phyloP scores from a whole-genome alignment of 1,284 basidiomycete genomes.

The Apiotrichum brassicae region DNA sequence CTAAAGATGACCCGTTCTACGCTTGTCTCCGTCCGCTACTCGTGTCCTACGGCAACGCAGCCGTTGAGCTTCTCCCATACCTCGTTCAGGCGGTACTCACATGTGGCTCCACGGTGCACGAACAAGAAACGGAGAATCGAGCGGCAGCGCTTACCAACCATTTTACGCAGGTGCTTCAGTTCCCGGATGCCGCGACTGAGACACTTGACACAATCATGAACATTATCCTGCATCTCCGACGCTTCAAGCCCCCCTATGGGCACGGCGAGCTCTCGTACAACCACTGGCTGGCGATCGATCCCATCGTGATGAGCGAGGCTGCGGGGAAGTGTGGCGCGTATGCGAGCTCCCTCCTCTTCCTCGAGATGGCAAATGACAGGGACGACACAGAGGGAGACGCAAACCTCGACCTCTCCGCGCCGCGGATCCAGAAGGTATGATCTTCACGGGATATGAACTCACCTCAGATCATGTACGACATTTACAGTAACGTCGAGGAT shows the following conservation, averaged over 20 bases:
- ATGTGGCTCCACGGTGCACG: conserved; percentile 13
- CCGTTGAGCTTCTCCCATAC: conserved; percentile 61
- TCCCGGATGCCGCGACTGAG: conserved; percentile 13
- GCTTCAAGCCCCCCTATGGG: conserved; percentile 52
- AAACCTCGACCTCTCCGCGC: conserved; percentile 13
- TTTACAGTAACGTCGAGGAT: conserved; percentile 92
- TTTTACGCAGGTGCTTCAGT: conserved; percentile 50
- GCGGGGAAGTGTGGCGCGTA: conserved; percentile 75
- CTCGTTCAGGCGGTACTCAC: conserved; percentile 65
- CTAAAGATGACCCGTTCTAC: conserved; percentile 58
- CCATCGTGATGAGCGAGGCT: conserved; percentile 61
- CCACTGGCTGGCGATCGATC: conserved; percentile 77
- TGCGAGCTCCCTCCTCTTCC: conserved; percentile 80
- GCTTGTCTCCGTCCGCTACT: conserved; percentile 61
- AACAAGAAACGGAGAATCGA: neutral
- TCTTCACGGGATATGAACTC: neutral
- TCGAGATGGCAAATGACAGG: conserved; percentile 68
- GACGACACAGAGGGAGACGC: conserved; percentile 13
- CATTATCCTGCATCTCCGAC: conserved; percentile 72
- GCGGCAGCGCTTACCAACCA: conserved; percentile 54
- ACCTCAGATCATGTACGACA: conserved; percentile 66
- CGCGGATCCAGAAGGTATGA: conserved; percentile 29
- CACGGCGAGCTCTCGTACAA: conserved; percentile 61
- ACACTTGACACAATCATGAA: conserved; percentile 58
- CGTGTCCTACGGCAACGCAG: conserved; percentile 54